These are phyloP conservation scores for Leccinum uliginosum DNA, from an alignment of 768 basidiomycete species.

Conservation along the genomic window DNA sequence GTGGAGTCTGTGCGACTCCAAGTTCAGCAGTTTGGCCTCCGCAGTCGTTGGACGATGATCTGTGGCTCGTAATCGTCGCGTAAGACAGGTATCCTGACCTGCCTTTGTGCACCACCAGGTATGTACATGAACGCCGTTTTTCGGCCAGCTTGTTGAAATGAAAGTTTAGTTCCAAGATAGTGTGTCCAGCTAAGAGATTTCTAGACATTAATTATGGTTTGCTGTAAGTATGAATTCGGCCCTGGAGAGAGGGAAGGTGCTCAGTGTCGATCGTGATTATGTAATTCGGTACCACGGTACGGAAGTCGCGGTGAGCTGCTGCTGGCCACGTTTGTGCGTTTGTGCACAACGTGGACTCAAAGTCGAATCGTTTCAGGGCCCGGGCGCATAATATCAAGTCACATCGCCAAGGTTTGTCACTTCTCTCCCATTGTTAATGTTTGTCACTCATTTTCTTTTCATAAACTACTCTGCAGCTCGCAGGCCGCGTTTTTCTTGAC, in stretches of 20 bases:
- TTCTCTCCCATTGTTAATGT: constrained; percentile 14
- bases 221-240: background rate
- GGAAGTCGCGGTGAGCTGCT: constrained; percentile 9
- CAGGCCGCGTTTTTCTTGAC: constrained; percentile 33
- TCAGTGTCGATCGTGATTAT: constrained; percentile 23
- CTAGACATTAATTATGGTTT: background rate
- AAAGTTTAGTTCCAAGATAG: constrained; percentile 1
- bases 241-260: background rate
- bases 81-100: background rate
- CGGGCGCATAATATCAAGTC: constrained; percentile 24
- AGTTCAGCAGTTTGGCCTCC: background rate
- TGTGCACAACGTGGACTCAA: constrained; percentile 18
- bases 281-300: constrained; percentile 18
- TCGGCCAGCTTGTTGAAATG: constrained; percentile 9
- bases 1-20: background rate
- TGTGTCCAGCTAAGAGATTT: background rate
- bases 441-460: constrained; percentile 25
- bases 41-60: background rate
- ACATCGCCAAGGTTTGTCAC: constrained; percentile 17
- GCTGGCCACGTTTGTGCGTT: constrained; percentile 17
- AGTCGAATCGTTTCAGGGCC: constrained; percentile 19
- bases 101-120: background rate
- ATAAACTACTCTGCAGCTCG: constrained; percentile 25
- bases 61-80: background rate
- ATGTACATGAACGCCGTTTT: constrained; percentile 19